These are phyloP conservation scores for Escallonia rubra DNA, from an alignment of 129 eudicot genomes.

Conservation along the genomic window DNA sequence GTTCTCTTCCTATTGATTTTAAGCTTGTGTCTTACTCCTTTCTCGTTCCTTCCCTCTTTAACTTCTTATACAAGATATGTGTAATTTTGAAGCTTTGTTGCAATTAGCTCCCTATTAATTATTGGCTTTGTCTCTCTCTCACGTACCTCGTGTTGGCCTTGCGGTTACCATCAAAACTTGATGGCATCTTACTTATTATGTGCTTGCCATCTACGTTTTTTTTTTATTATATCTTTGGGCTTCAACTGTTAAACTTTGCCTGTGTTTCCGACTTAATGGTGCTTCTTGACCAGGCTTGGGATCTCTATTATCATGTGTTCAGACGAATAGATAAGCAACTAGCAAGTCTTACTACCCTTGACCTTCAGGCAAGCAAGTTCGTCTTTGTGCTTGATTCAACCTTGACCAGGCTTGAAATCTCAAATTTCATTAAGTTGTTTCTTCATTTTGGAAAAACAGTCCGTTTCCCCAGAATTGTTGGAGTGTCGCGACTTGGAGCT, in stretches of 20 bases:
- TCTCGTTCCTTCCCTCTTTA: too few species aligned
- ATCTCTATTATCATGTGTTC: slow-evolving; percentile 93
- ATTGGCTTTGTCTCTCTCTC: too few species aligned
- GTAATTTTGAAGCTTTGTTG: too few species aligned
- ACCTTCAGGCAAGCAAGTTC: slow-evolving; percentile 68
- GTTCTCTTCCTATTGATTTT: too few species aligned
- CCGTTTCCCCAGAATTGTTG: slow-evolving; percentile 87
- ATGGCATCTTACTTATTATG: too few species aligned
- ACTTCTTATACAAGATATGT: too few species aligned
- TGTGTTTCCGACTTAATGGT: slow-evolving; percentile 9
- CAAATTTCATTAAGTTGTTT: neutral
- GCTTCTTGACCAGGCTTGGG: slow-evolving; percentile 77
- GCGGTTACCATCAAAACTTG: too few species aligned
- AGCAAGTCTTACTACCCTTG: slow-evolving; percentile 75
- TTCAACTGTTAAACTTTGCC: neutral
- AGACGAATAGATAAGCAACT: slow-evolving; percentile 95
- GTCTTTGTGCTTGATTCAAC: neutral
- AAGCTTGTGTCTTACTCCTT: too few species aligned
- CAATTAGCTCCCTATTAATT: too few species aligned
- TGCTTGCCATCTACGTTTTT: too few species aligned
- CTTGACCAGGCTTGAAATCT: too few species aligned
- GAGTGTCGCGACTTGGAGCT: slow-evolving; percentile 84
- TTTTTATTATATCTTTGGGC: neutral
- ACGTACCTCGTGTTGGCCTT: too few species aligned
- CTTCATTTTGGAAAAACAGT: slow-evolving; percentile 40